phyloP scores from a whole-genome alignment of 1,139 yeast genomes.

The Yamadazyma oceani region DNA sequence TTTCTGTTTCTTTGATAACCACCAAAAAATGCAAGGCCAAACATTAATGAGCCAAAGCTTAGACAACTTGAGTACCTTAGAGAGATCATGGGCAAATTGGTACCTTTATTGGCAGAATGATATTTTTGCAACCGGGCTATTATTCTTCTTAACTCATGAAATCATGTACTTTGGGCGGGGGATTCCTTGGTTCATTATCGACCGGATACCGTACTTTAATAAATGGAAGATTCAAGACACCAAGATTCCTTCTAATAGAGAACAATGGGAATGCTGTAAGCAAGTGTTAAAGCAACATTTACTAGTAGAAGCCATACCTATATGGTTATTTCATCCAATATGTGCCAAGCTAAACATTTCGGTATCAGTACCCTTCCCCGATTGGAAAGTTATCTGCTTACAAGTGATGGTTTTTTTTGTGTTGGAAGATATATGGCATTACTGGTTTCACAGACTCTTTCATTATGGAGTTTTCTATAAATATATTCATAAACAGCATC shows the following conservation, averaged over 20 bases:
- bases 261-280: slow-evolving; percentile 79
- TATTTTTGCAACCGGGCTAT: slow-evolving; percentile 59
- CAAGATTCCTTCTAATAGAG: slow-evolving; percentile 40
- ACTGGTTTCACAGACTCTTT: slow-evolving; percentile 86
- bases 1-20: too few species aligned
- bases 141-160: slow-evolving; percentile 44
- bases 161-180: slow-evolving; percentile 46
- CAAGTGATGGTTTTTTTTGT: slow-evolving; percentile 79
- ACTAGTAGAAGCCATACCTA: slow-evolving; percentile 90
- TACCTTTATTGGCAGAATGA: slow-evolving; percentile 75
- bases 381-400: slow-evolving; percentile 49
- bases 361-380: slow-evolving; percentile 82
- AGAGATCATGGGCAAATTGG: slow-evolving; percentile 76
- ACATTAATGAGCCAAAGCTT: too few species aligned
- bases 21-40: too few species aligned
- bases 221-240: slow-evolving; percentile 45
- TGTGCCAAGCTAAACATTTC: slow-evolving; percentile 75
- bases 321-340: slow-evolving; percentile 93
- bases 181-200: slow-evolving; percentile 47
- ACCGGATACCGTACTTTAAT: slow-evolving; percentile 41
- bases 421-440: slow-evolving; percentile 93
- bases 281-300: slow-evolving; percentile 82
- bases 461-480: slow-evolving; percentile 86
- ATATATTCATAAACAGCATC: slow-evolving; percentile 93
- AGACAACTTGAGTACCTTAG: slow-evolving; percentile 30